These are phyloP conservation scores for Rosa persica DNA, from an alignment of 306 rosid species.

Conservation along the genomic window DNA sequence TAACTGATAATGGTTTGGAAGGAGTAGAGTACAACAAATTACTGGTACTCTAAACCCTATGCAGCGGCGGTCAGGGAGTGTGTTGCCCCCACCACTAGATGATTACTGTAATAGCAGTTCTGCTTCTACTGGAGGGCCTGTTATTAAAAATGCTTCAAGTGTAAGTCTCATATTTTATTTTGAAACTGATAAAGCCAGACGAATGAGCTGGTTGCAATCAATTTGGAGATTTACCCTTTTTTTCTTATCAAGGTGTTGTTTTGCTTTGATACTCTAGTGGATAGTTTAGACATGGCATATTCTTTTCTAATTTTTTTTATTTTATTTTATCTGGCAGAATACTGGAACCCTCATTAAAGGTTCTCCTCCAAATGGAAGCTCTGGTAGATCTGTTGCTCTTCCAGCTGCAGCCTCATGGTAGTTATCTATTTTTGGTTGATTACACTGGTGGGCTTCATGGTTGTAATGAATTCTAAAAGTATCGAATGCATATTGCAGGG, in stretches of 20 bases:
- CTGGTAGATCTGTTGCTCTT: slow-evolving; percentile 55
- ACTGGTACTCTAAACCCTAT: slow-evolving; percentile 66
- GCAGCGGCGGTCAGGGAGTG: slow-evolving; percentile 73
- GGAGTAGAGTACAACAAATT: slow-evolving; percentile 84
- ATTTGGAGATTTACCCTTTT: neutral
- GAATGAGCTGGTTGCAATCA: neutral
- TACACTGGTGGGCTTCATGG: slow-evolving; percentile 6
- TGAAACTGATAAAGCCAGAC: neutral
- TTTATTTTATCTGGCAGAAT: slow-evolving; percentile 47
- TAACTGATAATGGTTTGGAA: slow-evolving; percentile 49
- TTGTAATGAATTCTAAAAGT: slow-evolving; percentile 14
- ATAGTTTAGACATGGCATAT: neutral
- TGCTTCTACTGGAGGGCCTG: slow-evolving; percentile 57
- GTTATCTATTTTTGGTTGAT: slow-evolving; percentile 26
- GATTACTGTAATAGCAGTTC: slow-evolving; percentile 46
- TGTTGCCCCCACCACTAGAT: slow-evolving; percentile 80
- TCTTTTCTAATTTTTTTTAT: slow-evolving; percentile 18
- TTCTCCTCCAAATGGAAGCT: slow-evolving; percentile 72
- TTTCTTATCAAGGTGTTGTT: too few species aligned
- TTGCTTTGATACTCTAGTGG: neutral
- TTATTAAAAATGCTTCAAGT: slow-evolving; percentile 49
- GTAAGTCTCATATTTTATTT: slow-evolving; percentile 44
- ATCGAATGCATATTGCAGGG: slow-evolving; percentile 48
- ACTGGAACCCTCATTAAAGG: slow-evolving; percentile 40
- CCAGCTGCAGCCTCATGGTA: slow-evolving; percentile 81